Evolutionary conservation across 192 early-diverging fungal genomes (phyloP), one percentile per base, ranked within the genome.

Genomic region (Endogone sp.): DNA sequence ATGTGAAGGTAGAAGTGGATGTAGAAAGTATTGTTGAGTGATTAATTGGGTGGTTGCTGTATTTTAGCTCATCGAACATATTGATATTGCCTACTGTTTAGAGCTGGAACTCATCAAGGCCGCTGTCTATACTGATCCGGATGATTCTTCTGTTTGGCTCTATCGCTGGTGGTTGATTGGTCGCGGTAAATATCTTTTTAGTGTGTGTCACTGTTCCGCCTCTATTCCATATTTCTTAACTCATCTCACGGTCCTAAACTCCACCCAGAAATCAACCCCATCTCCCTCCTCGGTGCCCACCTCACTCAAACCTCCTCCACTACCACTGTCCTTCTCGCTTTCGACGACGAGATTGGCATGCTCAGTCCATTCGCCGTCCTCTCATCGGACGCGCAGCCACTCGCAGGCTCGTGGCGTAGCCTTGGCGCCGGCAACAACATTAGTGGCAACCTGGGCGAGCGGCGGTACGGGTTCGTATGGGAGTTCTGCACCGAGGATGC

Each of bases 71-170:
- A n/a, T n/a, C n/a, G n/a, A n/a, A n/a, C n/a, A n/a, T n/a, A n/a
- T n/a, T n/a, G n/a, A n/a, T 60, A 23, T 63, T 26, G 60, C 55
- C 27, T 66, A 84, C 56, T 69, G 67, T 9, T 65, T 68, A 79
- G 97, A 99, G 61, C 83, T 94, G 59, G 92, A 92, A 29, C 64
- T 95, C 68, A 90, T 97, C 55, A 82, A 92, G 59, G 93, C 93
- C 64, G 98, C 96, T 2, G 85, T 97, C 31, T 99, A 91, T 70
- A 99, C 96, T 6, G 96, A 99, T 69, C 98, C 98, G 11, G 90
- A 91, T 27, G 95, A 99, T 79, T 96, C 98, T 77, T 92, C 89
- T 65, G 95, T 95, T 20, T 99, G 98, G 98, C 80, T 99, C 16
- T 99, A 99, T 82, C 89, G 96, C 60, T 86, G 91, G 61, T 98